Conservation (phyloP, 495 filamentous ascomycete species). For the Podospora didyma region DNA sequence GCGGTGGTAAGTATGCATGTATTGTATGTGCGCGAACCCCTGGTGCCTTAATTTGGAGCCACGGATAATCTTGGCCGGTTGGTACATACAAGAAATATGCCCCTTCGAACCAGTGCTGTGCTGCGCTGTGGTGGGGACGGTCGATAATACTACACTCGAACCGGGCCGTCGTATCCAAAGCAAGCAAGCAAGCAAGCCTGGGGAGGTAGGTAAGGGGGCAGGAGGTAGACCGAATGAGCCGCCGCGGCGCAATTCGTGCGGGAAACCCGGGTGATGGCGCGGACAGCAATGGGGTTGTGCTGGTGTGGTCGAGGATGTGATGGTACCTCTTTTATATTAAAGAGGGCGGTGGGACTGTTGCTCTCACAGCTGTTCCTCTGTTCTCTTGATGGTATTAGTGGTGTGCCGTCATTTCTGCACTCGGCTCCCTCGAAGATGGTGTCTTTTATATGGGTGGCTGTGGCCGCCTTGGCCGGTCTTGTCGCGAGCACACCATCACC, state of each 20-base stretch:
- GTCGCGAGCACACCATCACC: conserved; percentile 28
- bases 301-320: background rate
- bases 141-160: background rate
- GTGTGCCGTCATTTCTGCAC: background rate
- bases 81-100: background rate
- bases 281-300: background rate
- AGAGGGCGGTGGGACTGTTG: conserved; percentile 3
- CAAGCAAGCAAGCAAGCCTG: no score
- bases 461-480: conserved; percentile 12
- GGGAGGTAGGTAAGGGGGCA: no score
- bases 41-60: conserved; percentile 1
- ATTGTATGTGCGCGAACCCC: no score
- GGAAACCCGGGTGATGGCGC: background rate
- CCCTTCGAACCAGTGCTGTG: background rate
- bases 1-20: no score
- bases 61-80: conserved; percentile 7
- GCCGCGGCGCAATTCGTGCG: no score
- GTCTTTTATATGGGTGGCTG: conserved; percentile 4
- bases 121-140: no score
- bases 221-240: no score
- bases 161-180: background rate
- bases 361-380: conserved; percentile 9
- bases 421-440: conserved; percentile 3
- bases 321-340: background rate
- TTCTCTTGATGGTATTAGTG: conserved; percentile 6